These are phyloP conservation scores for Cytospora chrysosperma DNA, from an alignment of 2,329 filamentous ascomycete genomes.

Conservation along the genomic window DNA sequence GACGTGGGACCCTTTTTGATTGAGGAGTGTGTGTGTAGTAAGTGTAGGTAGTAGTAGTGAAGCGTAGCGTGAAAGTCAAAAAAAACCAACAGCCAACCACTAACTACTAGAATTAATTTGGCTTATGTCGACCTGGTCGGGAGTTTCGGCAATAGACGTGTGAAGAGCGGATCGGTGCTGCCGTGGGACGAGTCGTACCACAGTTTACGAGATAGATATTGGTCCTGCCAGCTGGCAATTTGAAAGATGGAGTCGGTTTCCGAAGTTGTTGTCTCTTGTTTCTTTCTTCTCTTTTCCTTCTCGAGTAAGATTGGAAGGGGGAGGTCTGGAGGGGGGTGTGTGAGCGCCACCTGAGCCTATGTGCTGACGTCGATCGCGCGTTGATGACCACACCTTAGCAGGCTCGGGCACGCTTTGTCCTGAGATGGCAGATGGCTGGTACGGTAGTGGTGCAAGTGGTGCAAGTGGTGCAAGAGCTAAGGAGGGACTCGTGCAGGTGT, in stretches of 20 bases:
- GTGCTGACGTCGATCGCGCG: slow-evolving; percentile 17
- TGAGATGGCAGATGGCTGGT: slow-evolving; percentile 8
- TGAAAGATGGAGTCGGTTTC: background rate
- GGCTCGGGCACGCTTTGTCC: background rate
- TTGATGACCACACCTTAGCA: slow-evolving; percentile 3
- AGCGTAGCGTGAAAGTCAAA: background rate
- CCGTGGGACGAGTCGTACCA: background rate
- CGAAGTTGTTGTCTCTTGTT: background rate
- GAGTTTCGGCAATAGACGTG: slow-evolving; percentile 10
- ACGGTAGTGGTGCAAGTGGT: background rate
- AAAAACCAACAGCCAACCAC: too few species aligned
- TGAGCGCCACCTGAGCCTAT: slow-evolving; percentile 10
- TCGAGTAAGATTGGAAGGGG: background rate
- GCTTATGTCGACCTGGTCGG: background rate
- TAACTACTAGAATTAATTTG: background rate
- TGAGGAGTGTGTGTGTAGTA: slow-evolving; percentile 6
- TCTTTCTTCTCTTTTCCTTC: background rate
- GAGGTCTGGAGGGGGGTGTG: background rate
- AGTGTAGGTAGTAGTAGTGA: slow-evolving; percentile 7
- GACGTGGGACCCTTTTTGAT: slow-evolving; percentile 3
- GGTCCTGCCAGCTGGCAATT: background rate
- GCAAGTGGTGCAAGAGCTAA: slow-evolving; percentile 6
- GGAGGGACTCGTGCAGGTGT: slow-evolving; percentile 9
- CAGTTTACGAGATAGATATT: background rate
- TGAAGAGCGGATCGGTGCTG: slow-evolving; percentile 3